Percentiles rank a stretch among this genome's conserved stretches.
These are phyloP conservation scores for Sporothrix luriei DNA, from an alignment of 2,329 filamentous ascomycete genomes.

Conservation along the genomic window DNA sequence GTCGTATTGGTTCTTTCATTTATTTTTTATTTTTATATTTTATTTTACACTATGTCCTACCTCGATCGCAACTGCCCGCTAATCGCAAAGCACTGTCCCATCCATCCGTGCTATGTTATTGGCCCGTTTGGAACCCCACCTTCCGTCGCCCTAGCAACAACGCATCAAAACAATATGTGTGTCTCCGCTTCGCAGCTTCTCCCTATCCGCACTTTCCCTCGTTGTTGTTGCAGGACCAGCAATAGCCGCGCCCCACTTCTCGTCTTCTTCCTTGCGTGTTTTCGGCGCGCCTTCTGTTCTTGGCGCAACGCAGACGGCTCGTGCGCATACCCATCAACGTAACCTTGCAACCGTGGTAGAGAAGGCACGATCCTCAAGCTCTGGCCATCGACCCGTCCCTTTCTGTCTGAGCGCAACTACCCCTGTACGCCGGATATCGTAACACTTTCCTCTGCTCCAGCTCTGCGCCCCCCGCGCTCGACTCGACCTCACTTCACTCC, in stretches of 20 bases:
- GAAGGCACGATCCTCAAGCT: slow-evolving; percentile 24
- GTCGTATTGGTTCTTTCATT: not conserved
- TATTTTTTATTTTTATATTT: not conserved
- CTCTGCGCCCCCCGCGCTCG: slow-evolving; percentile 19
- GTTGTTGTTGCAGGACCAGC: slow-evolving; percentile 20
- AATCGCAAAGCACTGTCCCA: slow-evolving; percentile 14
- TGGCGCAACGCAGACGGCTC: slow-evolving; percentile 17
- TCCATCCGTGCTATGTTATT: slow-evolving; percentile 30
- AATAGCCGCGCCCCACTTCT: slow-evolving; percentile 15
- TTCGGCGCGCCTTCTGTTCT: slow-evolving; percentile 10
- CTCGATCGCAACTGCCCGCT: not conserved
- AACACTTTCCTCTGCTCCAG: slow-evolving; percentile 2
- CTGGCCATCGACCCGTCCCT: not conserved
- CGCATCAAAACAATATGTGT: slow-evolving; percentile 26
- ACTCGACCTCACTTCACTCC: slow-evolving; percentile 5
- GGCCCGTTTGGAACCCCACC: not conserved
- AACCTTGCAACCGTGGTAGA: not conserved
- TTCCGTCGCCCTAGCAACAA: slow-evolving; percentile 25
- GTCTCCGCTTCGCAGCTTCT: not conserved
- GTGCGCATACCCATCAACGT: not conserved
- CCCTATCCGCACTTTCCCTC: slow-evolving; percentile 15
- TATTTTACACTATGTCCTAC: not conserved
- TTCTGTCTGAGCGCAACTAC: slow-evolving; percentile 3
- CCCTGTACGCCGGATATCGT: slow-evolving; percentile 6
- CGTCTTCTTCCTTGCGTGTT: slow-evolving; percentile 6